Evolutionary conservation across 108 stramenopile genomes (phyloP).

Genomic region (Fragilaria radians): DNA sequence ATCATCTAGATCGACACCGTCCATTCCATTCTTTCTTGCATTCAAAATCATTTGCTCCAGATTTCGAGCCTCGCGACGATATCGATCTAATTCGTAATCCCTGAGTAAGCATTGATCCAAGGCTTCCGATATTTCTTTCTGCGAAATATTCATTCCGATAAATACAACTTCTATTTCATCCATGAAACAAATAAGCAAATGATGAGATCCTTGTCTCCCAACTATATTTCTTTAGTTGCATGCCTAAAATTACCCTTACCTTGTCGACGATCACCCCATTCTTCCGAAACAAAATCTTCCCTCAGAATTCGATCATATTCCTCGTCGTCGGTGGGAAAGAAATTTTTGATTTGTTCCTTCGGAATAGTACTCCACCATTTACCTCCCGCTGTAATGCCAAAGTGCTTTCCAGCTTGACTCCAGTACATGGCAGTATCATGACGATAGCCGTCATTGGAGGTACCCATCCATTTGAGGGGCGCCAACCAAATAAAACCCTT

Average conservation of each 20-base stretch:
- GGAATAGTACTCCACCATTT: conserved; percentile 89
- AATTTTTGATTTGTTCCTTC: conserved; percentile 59
- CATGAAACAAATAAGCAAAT: no score
- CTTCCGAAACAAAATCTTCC: conserved; percentile 82
- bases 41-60: conserved; percentile 22
- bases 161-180: conserved; percentile 86
- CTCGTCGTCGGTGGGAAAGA: conserved; percentile 42
- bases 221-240: no score
- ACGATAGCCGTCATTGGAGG: conserved; percentile 63
- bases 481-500: conserved; percentile 98
- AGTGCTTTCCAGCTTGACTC: conserved; percentile 90
- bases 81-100: conserved; percentile 60
- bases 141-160: conserved; percentile 65
- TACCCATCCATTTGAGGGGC: conserved; percentile 62
- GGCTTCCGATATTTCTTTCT: conserved; percentile 51
- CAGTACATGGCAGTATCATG: conserved; percentile 96
- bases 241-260: no score
- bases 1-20: conserved; percentile 34
- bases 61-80: conserved; percentile 36
- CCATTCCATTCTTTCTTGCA: conserved; percentile 23
- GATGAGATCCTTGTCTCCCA: no score
- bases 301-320: conserved; percentile 72
- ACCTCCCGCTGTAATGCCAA: conserved; percentile 79
- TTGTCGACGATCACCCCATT: conserved; percentile 90
- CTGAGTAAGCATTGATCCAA: conserved; percentile 69